Evolutionary conservation across 768 basidiomycete genomes (phyloP).

Genomic region (Coprinopsis cinerea): DNA sequence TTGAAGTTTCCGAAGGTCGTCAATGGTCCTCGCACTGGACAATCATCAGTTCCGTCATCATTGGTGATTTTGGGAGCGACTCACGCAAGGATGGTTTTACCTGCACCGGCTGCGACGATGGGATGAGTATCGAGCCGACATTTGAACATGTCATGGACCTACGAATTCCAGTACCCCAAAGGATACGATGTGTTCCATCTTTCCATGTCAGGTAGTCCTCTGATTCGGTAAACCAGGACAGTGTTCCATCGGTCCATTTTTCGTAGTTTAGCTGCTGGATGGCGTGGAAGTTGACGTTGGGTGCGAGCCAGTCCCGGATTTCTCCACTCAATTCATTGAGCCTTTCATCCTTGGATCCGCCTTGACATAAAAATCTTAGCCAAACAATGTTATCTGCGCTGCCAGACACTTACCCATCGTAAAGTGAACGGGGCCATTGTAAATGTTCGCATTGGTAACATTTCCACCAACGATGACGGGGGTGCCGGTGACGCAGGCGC

Average conservation of each 20-base stretch:
- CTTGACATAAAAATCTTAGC: no score
- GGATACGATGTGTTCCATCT: background rate
- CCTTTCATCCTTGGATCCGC: background rate
- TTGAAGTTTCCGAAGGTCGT: background rate
- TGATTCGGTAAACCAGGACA: background rate
- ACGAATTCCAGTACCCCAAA: conserved; percentile 1
- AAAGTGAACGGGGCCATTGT: no score
- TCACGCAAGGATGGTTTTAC: background rate
- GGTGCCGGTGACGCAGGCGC: no score
- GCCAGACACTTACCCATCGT: no score
- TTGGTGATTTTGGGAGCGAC: background rate
- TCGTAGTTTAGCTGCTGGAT: background rate
- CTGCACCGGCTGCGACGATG: background rate
- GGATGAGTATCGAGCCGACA: background rate
- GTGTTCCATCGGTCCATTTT: background rate
- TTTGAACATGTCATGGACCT: background rate
- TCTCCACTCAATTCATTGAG: no score
- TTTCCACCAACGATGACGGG: no score
- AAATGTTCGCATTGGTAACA: no score
- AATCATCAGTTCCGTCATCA: background rate
- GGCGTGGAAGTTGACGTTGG: no score
- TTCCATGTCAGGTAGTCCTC: background rate
- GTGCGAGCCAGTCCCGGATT: no score
- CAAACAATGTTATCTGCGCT: no score
- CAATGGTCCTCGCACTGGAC: background rate